Base-by-base conservation (phyloP, 169 alveolate species). In the Plasmodium berghei region DNA sequence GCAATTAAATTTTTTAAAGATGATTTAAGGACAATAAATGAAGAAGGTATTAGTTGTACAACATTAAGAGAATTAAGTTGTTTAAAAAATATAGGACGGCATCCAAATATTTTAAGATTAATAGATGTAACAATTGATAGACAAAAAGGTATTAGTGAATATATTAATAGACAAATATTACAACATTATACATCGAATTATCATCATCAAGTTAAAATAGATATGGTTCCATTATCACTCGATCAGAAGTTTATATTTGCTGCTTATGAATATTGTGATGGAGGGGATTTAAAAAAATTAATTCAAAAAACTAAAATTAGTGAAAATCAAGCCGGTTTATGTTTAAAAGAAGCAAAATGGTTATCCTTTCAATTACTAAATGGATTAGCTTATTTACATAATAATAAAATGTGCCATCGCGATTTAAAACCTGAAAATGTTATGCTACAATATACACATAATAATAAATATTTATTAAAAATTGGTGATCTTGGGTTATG, bases 341-440 rank as follows among this genome's bases (percentile, higher is more conserved):
- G 96, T 46, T 88, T 93, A 42, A 58, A 54, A 2, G 97, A 94
- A 66, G 97, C 96, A 9, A 96, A 97, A 89, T 90, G 95, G 86
- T 95, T 96, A 86, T 94, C 98, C 8, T 98, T 96, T 74, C 99
- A 98, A 90, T 95, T 98, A 18, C 92, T 98, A 75, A 97, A 97
- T 83, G 99, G 99, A 28, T 93, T 97, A 58, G 98, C 98, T 5
- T 97, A 97, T 91, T 96, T 99, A 69, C 99, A 98, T 91, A 96
- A 95, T 71, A 96, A 97, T 72, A 96, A 94, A 90, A 96, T 95
- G 83, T 63, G 90, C 22, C 98, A 96, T 86, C 87, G 98, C 14
- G 98, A 96, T 80, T 89, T 96, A 90, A 96, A 96, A 73, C 98
- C 98, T 4, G 97, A 96, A 93, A 96, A 96, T 92, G 92, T 96